Conservation (phyloP, 768 basidiomycete species). For the Rhizopogon vulgaris region DNA sequence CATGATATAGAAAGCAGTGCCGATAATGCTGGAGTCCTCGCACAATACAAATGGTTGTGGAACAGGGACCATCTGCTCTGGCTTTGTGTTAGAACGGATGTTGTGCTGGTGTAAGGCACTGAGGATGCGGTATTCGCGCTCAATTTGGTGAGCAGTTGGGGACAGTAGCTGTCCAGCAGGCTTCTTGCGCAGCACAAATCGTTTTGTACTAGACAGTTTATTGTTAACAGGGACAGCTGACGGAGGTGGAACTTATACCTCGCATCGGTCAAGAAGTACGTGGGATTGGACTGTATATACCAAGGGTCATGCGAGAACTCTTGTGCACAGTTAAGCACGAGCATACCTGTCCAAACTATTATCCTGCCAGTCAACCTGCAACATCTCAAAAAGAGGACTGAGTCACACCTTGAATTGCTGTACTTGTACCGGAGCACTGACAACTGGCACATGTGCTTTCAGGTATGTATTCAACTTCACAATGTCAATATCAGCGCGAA, state of each 20-base stretch:
- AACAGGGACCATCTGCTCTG: constrained; percentile 63
- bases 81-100: constrained; percentile 38
- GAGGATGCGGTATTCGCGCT: constrained; percentile 85
- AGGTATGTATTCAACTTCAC: constrained; percentile 64
- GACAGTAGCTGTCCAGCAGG: constrained; percentile 85
- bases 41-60: constrained; percentile 83
- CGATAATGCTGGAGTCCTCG: constrained; percentile 69
- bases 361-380: constrained; percentile 1
- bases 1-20: constrained; percentile 95
- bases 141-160: constrained; percentile 90
- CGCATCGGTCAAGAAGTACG: constrained; percentile 85
- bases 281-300: constrained; percentile 77
- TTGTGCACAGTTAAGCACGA: not conserved
- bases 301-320: not conserved
- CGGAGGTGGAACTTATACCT: constrained; percentile 35
- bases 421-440: constrained; percentile 63
- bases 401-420: constrained; percentile 87
- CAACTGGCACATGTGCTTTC: constrained; percentile 41
- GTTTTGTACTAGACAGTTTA: constrained; percentile 35
- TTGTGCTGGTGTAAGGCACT: constrained; percentile 75
- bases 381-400: not conserved
- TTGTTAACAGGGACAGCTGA: not conserved
- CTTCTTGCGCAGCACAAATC: constrained; percentile 89
- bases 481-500: constrained; percentile 66
- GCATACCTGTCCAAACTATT: constrained; percentile 85